Evolutionary conservation across 208 protist genomes (phyloP), one percentile per base, ranked within the genome.

Genomic region (Trypanosoma rangeli): DNA sequence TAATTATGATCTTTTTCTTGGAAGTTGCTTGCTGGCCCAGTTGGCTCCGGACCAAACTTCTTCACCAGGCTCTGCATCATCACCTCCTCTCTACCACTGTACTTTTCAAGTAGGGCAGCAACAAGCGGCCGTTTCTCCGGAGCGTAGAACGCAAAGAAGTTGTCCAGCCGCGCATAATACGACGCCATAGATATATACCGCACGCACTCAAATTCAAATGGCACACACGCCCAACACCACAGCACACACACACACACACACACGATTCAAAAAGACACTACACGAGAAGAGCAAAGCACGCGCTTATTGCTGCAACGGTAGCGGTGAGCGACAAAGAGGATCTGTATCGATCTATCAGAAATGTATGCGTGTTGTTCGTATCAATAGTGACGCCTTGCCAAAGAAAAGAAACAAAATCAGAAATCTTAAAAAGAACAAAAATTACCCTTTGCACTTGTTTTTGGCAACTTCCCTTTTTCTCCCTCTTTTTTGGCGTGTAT

Each of bases 21-120:
- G 13, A 44, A 18, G 22, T 29, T 22, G 16, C 49, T 49, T n/a
- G 26, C 9, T 22, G 15, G 16, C 44, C 52, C 54, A 64, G 73
- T 24, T 12, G 86, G 83, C 72, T 92, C 80, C 31, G 83, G 69
- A 1, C 86, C 86, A 70, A 84, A 89, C 60, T 80, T 84, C 22
- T 84, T 68, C 18, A 85, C 83, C 7, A 92, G 76, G 39, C 82
- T 68, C 66, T 83, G 53, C 37, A 89, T 74, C 29, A 84, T 64
- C n/a, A 62, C 72, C 62, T 88, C 83, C 69, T 89, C 86, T 59
- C 83, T 77, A 15, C 86, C 86, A 9, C 68, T 52, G 59, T 84
- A 86, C 73, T 82, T 82, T 44, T 68, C 56, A 56, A 92, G 70
- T 31, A 80, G 79, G 18, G 68, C 75, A n/a, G 78, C 69, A 1